Evolutionary conservation across 2,329 filamentous ascomycete species (phyloP).

Genomic region (Aspergillus costaricaensis): DNA sequence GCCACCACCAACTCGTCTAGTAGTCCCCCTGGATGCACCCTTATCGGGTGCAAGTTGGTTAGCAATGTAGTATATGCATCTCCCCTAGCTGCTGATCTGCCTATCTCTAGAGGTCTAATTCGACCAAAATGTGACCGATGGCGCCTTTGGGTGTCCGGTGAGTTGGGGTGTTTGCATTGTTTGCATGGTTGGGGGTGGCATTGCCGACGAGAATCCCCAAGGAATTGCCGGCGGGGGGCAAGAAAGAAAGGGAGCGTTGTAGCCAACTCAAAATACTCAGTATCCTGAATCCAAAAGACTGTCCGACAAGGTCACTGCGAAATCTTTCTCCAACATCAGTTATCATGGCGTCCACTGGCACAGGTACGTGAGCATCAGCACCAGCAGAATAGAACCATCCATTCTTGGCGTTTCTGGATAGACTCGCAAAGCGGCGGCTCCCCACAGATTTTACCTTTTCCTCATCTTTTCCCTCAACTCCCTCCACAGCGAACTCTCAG

Average conservation of each 20-base stretch:
- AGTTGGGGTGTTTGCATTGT: not conserved
- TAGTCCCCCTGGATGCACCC: not conserved
- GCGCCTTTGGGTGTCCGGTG: not conserved
- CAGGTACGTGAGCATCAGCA: constrained; percentile 1
- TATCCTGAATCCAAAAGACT: not conserved
- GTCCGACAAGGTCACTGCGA: not conserved
- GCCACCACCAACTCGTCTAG: not conserved
- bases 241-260: not conserved
- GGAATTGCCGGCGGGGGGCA: not conserved
- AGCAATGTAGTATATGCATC: not conserved
- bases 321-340: not conserved
- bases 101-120: not conserved
- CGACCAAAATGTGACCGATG: not conserved
- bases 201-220: not conserved
- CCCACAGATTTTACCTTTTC: constrained; percentile 3
- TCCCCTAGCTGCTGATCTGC: not conserved
- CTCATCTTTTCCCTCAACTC: not conserved
- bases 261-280: not conserved
- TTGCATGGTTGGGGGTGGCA: not conserved
- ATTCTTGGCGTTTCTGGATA: constrained; percentile 15
- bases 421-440: constrained; percentile 2
- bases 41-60: not conserved
- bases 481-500: not conserved
- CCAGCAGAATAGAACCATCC: not conserved
- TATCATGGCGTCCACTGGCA: not conserved